Base-by-base conservation (phyloP, 495 filamentous ascomycete genomes). In the Oidiodendron maius region DNA sequence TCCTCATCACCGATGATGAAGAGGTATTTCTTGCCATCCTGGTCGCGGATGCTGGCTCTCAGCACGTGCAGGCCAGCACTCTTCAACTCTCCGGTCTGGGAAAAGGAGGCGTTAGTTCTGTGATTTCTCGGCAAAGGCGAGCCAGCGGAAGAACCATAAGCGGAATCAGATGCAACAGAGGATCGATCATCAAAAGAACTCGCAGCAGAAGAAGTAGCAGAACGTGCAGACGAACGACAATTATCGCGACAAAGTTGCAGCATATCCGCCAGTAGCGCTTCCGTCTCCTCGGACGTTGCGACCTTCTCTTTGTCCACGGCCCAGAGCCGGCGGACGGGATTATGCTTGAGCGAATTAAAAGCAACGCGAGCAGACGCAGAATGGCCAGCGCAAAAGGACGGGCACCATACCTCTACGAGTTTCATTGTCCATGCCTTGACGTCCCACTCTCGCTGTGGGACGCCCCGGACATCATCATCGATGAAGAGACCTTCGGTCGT, bases 401-500 rank as follows among this genome's bases (percentile, higher is more conserved):
- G 82, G 56, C 84, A 90, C 81, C 87, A 91, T 63, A 96, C 83
- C 72, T 98, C 93, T 55, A 93, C 81, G 21, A 82, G 71, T 65
- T 91, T 96, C 67, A 98, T 77, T 11, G 88, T 95, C 93, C 93
- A 96, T 15, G 91, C 91, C 62, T 96, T 96, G 64, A 96, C 78
- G 62, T 98, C 93, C 94, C 94, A 98, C 68, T 97, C 94, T 40
- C 93, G 78, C 62, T 95, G 89, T 16, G 84, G 81, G 2, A 95
- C 84, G 34, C 82, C 82, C 15, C 89, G 81, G 30, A 96, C 71
- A 57, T 96, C 93, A 62, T 97, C 94, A 61, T 98, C 93, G 55
- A 98, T 88, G 64, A 97, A 97, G 26, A 96, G 77, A 3, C 93
- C 93, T 63, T 95, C 93, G 2, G 83, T 90, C 1, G 81, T 87